Evolutionary conservation across 345 rosid species (phyloP).

Genomic region (Rhodamnia rubescens): DNA sequence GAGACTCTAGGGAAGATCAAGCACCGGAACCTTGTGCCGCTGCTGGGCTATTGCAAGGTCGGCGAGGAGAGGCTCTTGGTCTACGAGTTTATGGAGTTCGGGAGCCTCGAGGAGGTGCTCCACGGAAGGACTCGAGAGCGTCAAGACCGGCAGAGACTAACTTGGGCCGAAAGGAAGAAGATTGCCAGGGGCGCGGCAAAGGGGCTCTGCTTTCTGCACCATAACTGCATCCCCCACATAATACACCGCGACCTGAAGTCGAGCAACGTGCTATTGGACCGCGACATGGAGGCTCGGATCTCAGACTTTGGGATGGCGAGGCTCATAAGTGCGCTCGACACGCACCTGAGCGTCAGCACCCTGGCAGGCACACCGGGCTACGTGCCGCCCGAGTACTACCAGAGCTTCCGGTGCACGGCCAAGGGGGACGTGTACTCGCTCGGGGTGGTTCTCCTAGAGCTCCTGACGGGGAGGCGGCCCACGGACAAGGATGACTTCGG

Average conservation of each 20-base stretch:
- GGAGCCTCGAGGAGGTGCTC: conserved; percentile 89
- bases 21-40: conserved; percentile 85
- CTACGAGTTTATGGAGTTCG: conserved; percentile 84
- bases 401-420: conserved; percentile 90
- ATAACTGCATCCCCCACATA: conserved; percentile 93
- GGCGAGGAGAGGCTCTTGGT: conserved; percentile 95
- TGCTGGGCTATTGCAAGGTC: conserved; percentile 78
- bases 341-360: conserved; percentile 91
- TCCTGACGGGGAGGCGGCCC: conserved; percentile 84
- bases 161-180: conserved; percentile 84
- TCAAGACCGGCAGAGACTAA: conserved; percentile 36
- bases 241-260: conserved; percentile 96
- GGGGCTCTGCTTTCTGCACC: conserved; percentile 91
- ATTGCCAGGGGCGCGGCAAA: conserved; percentile 90
- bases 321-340: conserved; percentile 89
- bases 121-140: conserved; percentile 52
- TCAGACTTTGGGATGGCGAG: conserved; percentile 99
- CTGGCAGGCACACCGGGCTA: conserved; percentile 96
- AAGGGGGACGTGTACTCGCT: conserved; percentile 92
- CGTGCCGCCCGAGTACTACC: conserved; percentile 93
- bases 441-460: conserved; percentile 82
- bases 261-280: conserved; percentile 77
- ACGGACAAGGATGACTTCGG: conserved; percentile 96
- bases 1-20: conserved; percentile 94
- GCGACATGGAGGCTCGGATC: conserved; percentile 93